A percentile compares a stretch with the other conserved stretches of the same genome.
phyloP scores from a whole-genome alignment of 1,139 yeast genomes.

The Saccharomyces hybrid region DNA sequence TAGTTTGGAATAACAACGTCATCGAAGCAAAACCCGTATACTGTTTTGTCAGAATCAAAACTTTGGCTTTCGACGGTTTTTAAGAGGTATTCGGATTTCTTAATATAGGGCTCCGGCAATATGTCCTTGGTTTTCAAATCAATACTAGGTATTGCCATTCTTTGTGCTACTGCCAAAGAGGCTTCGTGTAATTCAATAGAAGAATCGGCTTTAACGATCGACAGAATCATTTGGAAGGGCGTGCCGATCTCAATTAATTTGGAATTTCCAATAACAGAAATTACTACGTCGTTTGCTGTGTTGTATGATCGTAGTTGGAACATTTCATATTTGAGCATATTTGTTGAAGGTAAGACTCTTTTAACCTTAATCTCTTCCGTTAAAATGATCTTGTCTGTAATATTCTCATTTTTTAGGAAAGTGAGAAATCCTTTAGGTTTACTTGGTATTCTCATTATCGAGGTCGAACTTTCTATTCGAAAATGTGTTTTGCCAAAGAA shows the following conservation, averaged over 20 bases:
- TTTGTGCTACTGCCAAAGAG: slow-evolving; percentile 3
- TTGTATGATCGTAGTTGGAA: slow-evolving; percentile 1
- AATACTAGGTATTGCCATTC: neutral
- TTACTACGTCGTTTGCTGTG: neutral
- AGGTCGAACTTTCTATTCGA: slow-evolving; percentile 17
- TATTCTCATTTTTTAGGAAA: slow-evolving; percentile 3
- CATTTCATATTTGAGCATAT: slow-evolving; percentile 7
- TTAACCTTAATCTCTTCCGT: slow-evolving; percentile 14
- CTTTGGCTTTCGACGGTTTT: neutral
- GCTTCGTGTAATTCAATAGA: slow-evolving; percentile 1
- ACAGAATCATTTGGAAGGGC: neutral
- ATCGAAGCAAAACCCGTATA: slow-evolving; percentile 3
- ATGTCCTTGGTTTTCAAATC: neutral
- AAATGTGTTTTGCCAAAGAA: slow-evolving; percentile 19
- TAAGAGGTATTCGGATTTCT: neutral
- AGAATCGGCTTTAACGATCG: neutral
- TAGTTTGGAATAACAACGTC: slow-evolving; percentile 6
- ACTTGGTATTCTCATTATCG: slow-evolving; percentile 8
- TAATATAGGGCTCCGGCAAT: neutral
- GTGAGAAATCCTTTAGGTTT: neutral
- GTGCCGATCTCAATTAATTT: slow-evolving; percentile 2
- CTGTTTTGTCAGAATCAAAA: slow-evolving; percentile 5
- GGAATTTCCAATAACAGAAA: slow-evolving; percentile 1
- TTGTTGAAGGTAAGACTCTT: slow-evolving; percentile 14
- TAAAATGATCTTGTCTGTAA: slow-evolving; percentile 17